phyloP scores from a whole-genome alignment of 1,284 basidiomycete genomes.

The Boletus hoseneyae region DNA sequence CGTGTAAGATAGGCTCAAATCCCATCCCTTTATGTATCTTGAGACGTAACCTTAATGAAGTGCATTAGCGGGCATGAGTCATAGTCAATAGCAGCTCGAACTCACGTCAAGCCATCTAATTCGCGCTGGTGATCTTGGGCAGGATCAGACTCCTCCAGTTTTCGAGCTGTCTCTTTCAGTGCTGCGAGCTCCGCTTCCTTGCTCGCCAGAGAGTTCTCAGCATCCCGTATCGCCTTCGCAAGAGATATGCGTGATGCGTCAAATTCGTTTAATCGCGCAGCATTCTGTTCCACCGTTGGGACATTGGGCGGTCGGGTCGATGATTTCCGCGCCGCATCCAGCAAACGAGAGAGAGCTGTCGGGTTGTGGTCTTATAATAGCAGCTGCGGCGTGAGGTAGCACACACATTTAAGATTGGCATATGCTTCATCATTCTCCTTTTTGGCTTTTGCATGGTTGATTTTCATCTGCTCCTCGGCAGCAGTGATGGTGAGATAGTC shows the following conservation, averaged over 20 bases:
- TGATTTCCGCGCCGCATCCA: conserved; percentile 68
- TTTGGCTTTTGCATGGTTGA: conserved; percentile 51
- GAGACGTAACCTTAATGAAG: conserved; percentile 51
- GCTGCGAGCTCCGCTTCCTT: conserved; percentile 66
- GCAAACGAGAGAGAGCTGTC: conserved; percentile 57
- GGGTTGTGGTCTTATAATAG: not conserved
- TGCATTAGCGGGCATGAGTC: conserved; percentile 7
- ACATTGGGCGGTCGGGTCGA: conserved; percentile 65
- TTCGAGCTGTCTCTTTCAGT: conserved; percentile 58
- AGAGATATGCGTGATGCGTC: conserved; percentile 60
- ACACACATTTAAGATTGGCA: conserved; percentile 54
- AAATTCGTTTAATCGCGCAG: conserved; percentile 57
- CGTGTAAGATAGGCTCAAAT: conserved; percentile 60
- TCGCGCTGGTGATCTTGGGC: conserved; percentile 64
- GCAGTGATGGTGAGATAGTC: conserved; percentile 69
- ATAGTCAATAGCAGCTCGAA: conserved; percentile 9
- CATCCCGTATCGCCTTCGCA: conserved; percentile 73
- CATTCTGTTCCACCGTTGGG: conserved; percentile 63
- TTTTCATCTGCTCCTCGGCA: conserved; percentile 63
- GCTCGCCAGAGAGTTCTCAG: conserved; percentile 58
- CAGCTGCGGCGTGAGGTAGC: not conserved
- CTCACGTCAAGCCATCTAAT: conserved; percentile 66
- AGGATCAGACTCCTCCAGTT: conserved; percentile 65
- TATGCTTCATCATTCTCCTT: conserved; percentile 65
- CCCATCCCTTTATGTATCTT: conserved; percentile 67